Evolutionary conservation across 2,329 filamentous ascomycete genomes (phyloP).

Genomic region (Berkeleyomyces rouxiae): DNA sequence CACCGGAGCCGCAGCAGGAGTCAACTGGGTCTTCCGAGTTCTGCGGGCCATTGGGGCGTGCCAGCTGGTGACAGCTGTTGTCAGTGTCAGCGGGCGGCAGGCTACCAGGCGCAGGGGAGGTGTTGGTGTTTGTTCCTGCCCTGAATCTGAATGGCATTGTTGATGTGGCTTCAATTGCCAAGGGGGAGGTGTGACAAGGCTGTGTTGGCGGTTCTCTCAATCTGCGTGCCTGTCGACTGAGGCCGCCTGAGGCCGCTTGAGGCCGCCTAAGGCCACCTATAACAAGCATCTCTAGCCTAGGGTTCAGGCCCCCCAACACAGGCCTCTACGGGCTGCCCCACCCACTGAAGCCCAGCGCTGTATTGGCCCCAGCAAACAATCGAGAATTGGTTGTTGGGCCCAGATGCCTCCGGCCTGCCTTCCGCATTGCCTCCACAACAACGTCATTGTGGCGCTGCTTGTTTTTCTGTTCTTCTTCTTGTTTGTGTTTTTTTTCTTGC

Average conservation of each 20-base stretch:
- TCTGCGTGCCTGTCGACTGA: neutral
- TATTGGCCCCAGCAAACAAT: neutral
- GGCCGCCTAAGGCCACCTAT: neutral
- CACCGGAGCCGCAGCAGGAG: neutral
- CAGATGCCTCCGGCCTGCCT: neutral
- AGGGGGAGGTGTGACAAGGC: neutral
- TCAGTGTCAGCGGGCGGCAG: neutral
- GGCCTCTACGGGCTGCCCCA: neutral
- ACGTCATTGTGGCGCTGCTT: neutral
- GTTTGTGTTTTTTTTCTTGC: neutral
- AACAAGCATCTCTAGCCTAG: neutral
- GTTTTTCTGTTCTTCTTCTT: neutral
- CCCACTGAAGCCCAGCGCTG: neutral
- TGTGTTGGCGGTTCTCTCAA: neutral
- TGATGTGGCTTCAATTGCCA: neutral
- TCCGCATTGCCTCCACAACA: neutral
- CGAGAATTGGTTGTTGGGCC: neutral
- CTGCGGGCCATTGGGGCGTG: neutral
- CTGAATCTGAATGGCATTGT: too few relatives aligned
- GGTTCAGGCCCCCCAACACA: neutral
- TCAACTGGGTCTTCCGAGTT: neutral
- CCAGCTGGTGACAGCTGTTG: neutral
- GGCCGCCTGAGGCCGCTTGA: neutral
- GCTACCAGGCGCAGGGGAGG: too few relatives aligned
- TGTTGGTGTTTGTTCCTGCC: too few relatives aligned